These are phyloP conservation scores for Vitis amurensis DNA, from an alignment of 164 flowering plant species.

Conservation along the genomic window DNA sequence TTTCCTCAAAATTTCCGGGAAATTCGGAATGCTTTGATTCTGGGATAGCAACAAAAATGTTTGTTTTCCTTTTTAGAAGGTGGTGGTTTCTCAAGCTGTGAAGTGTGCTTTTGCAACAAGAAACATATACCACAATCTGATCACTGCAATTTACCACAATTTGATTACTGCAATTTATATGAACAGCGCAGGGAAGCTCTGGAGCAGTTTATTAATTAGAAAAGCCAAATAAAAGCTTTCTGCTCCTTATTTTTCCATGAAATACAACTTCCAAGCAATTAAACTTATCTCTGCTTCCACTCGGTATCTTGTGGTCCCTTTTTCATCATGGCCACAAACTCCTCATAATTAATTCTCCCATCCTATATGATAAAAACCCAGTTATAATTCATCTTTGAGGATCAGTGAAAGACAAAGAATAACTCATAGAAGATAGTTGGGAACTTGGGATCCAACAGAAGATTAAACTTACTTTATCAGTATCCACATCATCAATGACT, in stretches of 20 bases:
- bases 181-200: too few species aligned
- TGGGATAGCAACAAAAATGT: too few species aligned
- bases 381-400: not conserved
- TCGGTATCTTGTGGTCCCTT: constrained; percentile 46
- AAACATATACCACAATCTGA: too few species aligned
- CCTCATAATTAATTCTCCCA: constrained; percentile 80
- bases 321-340: constrained; percentile 86
- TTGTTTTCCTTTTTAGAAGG: too few species aligned
- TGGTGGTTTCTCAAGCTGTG: too few species aligned
- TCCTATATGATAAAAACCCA: constrained; percentile 44
- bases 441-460: constrained; percentile 3
- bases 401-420: not conserved
- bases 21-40: too few species aligned
- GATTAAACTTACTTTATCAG: constrained; percentile 50
- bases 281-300: constrained; percentile 15
- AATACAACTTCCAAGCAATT: not conserved
- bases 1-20: too few species aligned
- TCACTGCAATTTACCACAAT: too few species aligned
- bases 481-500: constrained; percentile 77
- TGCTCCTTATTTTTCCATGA: not conserved
- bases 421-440: not conserved
- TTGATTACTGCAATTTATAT: too few species aligned
- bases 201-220: too few species aligned
- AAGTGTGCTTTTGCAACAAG: too few species aligned
- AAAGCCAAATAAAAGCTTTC: not conserved